Evolutionary conservation across 768 basidiomycete genomes (phyloP).

Genomic region (Trichaptum fuscoviolaceum): DNA sequence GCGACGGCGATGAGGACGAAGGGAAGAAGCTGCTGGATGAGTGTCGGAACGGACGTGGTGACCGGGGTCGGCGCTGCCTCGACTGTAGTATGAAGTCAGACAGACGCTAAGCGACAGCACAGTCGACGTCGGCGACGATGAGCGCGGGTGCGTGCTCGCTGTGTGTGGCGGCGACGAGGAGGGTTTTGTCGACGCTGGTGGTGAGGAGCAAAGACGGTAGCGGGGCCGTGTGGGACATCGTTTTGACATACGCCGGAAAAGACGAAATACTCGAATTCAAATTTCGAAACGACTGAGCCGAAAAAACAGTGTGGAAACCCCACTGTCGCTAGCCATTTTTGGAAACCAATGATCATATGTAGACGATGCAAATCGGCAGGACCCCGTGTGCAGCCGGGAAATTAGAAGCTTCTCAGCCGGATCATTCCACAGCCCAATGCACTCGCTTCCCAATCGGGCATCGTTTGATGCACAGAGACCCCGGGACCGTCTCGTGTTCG

Average conservation of each 20-base stretch:
- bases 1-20: constrained; percentile 4
- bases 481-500: not conserved
- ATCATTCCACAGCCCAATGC: not conserved
- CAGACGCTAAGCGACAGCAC: not conserved
- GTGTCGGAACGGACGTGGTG: constrained; percentile 1
- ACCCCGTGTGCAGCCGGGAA: not conserved
- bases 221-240: constrained; percentile 1
- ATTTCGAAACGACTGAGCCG: not conserved
- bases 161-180: not conserved
- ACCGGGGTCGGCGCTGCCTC: not conserved
- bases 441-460: not conserved
- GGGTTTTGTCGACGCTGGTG: not conserved
- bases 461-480: not conserved
- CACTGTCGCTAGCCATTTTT: not conserved
- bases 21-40: constrained; percentile 7
- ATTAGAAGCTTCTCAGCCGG: not conserved
- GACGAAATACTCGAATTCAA: constrained; percentile 1
- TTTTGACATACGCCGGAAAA: not conserved
- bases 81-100: not conserved
- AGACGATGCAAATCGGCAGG: not conserved
- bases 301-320: constrained; percentile 2
- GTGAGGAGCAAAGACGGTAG: not conserved
- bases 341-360: not conserved
- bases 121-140: not conserved
- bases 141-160: not conserved